These are phyloP conservation scores for Colletotrichum sp. DNA, from an alignment of 2,329 filamentous ascomycete genomes.

Conservation along the genomic window DNA sequence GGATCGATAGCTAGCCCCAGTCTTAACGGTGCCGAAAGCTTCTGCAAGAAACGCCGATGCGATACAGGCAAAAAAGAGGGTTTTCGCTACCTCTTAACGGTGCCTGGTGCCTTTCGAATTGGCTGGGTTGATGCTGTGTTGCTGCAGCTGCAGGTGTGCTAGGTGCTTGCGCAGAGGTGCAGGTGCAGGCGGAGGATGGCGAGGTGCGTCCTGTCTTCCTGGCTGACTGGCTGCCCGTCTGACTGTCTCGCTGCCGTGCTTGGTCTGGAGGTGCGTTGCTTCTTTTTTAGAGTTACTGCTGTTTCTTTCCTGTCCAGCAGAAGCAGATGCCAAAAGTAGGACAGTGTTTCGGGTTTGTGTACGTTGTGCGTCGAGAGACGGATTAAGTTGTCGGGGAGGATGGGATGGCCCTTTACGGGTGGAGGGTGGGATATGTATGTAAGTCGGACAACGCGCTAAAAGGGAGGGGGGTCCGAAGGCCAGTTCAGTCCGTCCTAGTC, in stretches of 20 bases:
- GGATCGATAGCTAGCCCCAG: slow-evolving; percentile 17
- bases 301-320: slow-evolving; percentile 20
- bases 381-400: slow-evolving; percentile 20
- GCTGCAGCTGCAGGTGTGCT: background rate
- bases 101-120: background rate
- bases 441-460: slow-evolving; percentile 17
- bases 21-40: slow-evolving; percentile 16
- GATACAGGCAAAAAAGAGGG: slow-evolving; percentile 1
- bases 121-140: background rate
- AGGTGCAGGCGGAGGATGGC: background rate
- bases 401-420: slow-evolving; percentile 17
- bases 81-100: background rate
- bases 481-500: background rate
- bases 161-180: background rate
- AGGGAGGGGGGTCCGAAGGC: slow-evolving; percentile 8
- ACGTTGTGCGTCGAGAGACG: slow-evolving; percentile 16
- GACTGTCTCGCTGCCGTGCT: background rate
- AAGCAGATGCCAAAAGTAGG: slow-evolving; percentile 20
- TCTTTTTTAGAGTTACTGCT: slow-evolving; percentile 13
- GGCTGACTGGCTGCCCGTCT: background rate
- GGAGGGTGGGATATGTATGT: slow-evolving; percentile 14
- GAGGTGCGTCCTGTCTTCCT: background rate
- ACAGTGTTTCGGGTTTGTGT: slow-evolving; percentile 21
- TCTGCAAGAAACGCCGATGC: slow-evolving; percentile 18
- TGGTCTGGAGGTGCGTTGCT: background rate